Evolutionary conservation across 371 early-diverging fungal species (phyloP).

Genomic region (Mortierella sp.): DNA sequence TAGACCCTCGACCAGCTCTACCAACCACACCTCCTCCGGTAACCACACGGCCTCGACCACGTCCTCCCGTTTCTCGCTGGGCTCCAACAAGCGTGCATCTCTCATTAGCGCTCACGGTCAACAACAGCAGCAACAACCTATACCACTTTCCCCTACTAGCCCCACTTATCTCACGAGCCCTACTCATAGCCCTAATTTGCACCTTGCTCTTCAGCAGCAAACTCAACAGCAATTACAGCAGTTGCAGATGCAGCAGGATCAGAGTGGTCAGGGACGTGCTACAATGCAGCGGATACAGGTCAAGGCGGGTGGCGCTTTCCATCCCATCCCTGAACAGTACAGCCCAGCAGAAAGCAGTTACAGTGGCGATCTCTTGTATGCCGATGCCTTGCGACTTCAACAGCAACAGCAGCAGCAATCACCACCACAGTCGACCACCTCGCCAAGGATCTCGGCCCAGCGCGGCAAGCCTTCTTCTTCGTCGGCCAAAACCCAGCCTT

Average conservation of each 20-base stretch:
- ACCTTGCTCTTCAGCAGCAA: conserved; percentile 14
- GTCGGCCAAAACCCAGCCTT: conserved; percentile 8
- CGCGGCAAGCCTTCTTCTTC: not conserved
- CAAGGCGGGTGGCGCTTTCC: conserved; percentile 11
- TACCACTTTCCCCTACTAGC: conserved; percentile 23
- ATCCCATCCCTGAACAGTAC: conserved; percentile 23
- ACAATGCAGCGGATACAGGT: conserved; percentile 14
- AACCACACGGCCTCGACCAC: conserved; percentile 17
- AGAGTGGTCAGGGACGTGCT: not conserved
- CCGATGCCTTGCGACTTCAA: not conserved
- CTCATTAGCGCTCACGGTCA: not conserved
- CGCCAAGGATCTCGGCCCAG: not conserved
- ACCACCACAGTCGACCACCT: conserved; percentile 16
- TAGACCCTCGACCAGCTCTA: conserved; percentile 36
- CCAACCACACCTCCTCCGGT: not conserved
- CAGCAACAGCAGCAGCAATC: not conserved
- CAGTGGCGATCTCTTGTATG: conserved; percentile 17
- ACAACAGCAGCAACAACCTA: conserved; percentile 23
- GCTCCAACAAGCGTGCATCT: conserved; percentile 23
- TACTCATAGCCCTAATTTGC: conserved; percentile 2
- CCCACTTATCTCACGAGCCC: conserved; percentile 16
- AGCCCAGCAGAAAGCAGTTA: conserved; percentile 1
- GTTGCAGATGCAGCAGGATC: conserved; percentile 16
- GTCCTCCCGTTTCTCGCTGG: conserved; percentile 24
- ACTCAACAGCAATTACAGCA: conserved; percentile 29